These are phyloP conservation scores for Penicillium thymicola DNA, from an alignment of 2,329 filamentous ascomycete genomes.

Conservation along the genomic window DNA sequence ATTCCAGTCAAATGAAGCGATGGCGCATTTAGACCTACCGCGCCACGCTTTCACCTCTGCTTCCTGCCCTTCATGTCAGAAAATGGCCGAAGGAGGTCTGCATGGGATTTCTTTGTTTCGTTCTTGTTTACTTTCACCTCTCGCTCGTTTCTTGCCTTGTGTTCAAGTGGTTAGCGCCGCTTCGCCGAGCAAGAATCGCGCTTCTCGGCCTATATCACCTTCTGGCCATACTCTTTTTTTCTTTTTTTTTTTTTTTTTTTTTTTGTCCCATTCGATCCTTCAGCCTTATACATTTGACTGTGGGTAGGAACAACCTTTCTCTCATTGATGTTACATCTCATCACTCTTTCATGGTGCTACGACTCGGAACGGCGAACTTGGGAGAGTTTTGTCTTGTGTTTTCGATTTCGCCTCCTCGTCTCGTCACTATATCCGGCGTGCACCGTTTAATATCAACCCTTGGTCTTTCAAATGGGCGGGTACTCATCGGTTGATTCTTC, in stretches of 20 bases:
- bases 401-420: conserved; percentile 15
- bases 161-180: conserved; percentile 4
- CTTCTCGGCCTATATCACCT: conserved; percentile 12
- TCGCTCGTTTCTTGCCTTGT: conserved; percentile 7
- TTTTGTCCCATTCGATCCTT: conserved; percentile 23
- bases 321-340: conserved; percentile 29
- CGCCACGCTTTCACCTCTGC: conserved; percentile 11
- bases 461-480: conserved; percentile 11
- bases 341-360: conserved; percentile 39
- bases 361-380: conserved; percentile 38
- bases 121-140: conserved; percentile 15
- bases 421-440: conserved; percentile 18
- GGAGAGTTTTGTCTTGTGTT: conserved; percentile 23
- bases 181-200: conserved; percentile 6
- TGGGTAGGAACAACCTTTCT: conserved; percentile 28
- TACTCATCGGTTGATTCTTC: conserved; percentile 2
- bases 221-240: conserved; percentile 10
- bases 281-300: conserved; percentile 15
- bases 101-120: conserved; percentile 18
- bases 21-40: conserved; percentile 16
- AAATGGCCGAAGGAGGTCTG: conserved; percentile 15
- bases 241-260: neutral
- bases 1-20: conserved; percentile 16
- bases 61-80: conserved; percentile 18
- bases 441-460: conserved; percentile 21